Evolutionary conservation across 768 basidiomycete species (phyloP).

Genomic region (Auriscalpium microsporum): DNA sequence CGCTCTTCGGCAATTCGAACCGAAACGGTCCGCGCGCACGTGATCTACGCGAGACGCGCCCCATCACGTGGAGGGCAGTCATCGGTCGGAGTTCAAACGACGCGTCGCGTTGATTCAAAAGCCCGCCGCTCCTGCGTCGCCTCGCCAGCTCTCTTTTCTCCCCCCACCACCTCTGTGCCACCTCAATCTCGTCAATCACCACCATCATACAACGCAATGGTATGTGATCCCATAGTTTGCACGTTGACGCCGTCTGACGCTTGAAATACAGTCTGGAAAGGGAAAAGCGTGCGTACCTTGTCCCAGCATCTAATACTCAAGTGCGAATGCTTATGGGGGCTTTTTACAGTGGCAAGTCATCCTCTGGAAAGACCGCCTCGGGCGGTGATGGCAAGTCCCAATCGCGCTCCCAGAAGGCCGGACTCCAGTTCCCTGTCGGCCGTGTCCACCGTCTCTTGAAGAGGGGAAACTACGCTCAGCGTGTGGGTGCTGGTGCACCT

Average conservation of each 20-base stretch:
- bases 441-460: slow-evolving; percentile 76
- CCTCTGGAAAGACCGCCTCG: slow-evolving; percentile 38
- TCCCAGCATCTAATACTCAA: neutral
- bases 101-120: slow-evolving; percentile 5
- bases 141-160: neutral
- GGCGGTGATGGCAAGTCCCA: slow-evolving; percentile 38
- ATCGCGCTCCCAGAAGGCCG: slow-evolving; percentile 59
- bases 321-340: neutral
- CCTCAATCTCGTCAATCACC: neutral
- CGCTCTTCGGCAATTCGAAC: neutral
- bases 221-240: neutral
- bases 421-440: slow-evolving; percentile 71
- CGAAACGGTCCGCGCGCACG: neutral
- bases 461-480: slow-evolving; percentile 63
- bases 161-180: neutral
- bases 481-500: slow-evolving; percentile 80
- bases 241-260: too few relatives aligned
- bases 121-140: neutral
- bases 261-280: neutral
- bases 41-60: neutral
- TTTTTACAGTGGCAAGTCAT: slow-evolving; percentile 29
- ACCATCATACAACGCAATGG: neutral
- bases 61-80: neutral
- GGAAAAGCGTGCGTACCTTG: slow-evolving; percentile 1
- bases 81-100: neutral